Evolutionary conservation across 192 early-diverging fungal species (phyloP), one percentile per base, ranked within the genome.

Genomic region (Mortierella claussenii): DNA sequence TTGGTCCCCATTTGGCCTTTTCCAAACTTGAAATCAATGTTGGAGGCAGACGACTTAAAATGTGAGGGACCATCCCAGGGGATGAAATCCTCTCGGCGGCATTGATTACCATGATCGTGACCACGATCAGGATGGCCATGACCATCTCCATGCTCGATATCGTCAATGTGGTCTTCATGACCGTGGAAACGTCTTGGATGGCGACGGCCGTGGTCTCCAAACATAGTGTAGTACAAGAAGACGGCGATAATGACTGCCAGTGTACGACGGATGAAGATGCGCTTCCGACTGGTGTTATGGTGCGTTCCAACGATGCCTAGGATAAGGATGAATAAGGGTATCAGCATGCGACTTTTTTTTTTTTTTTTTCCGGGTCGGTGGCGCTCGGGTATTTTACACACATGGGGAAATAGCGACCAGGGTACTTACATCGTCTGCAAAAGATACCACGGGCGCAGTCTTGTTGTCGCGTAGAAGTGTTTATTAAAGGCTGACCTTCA

Each of bases 371-470:
- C n/a, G n/a, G n/a, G n/a, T n/a, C n/a, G 24, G 34, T 10, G 27
- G 26, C 17, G 2, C 13, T 24, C 24, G 11, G 18, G 42, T 12
- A 26, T 43, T 26, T 5, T 26, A 13, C 4, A 45, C 21, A n/a
- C 4, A 27, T n/a, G n/a, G n/a, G n/a, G n/a, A n/a, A n/a, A n/a
- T n/a, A n/a, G n/a, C n/a, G n/a, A n/a, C n/a, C n/a, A n/a, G n/a
- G n/a, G 10, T 8, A 23, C 62, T 45, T 65, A 65, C 62, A 65
- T 9, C 52, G 62, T 27, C 31, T 53, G 62, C 62, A 65, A 34
- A 65, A 43, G 15, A 52, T 37, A 13, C 62, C 51, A 0, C 62
- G 50, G 24, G 40, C 44, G 43, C 62, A 65, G 13, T 47, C 45
- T 17, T 37, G 59, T 11, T 26, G 27, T 33, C 31, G 45, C 2